phyloP scores from a whole-genome alignment of 345 rosid genomes.

The Gossypium raimondii region DNA sequence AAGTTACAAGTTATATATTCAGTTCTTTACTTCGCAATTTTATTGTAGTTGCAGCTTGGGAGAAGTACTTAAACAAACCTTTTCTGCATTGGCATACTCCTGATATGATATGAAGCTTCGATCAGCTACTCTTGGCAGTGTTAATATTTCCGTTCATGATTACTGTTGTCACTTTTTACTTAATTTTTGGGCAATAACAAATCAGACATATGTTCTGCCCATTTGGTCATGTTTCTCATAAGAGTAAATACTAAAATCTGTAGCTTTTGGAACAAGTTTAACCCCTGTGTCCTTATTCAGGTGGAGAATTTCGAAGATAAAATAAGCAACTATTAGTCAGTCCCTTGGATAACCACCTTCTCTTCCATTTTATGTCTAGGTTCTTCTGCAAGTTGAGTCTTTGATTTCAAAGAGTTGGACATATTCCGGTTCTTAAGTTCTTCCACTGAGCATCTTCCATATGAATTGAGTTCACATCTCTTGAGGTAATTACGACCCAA shows the following conservation, averaged over 20 bases:
- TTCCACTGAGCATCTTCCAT: conserved; percentile 43
- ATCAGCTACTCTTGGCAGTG: neutral
- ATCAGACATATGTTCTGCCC: neutral
- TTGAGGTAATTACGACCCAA: conserved; percentile 60
- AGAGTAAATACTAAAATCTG: neutral
- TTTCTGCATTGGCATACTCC: conserved; percentile 4
- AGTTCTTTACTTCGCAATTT: conserved; percentile 5
- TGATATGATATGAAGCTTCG: neutral
- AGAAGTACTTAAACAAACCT: neutral
- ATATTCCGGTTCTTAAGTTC: conserved; percentile 54
- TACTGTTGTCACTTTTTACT: neutral
- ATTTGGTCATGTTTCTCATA: neutral
- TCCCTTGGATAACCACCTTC: conserved; percentile 15
- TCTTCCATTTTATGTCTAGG: conserved; percentile 44
- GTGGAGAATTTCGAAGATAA: neutral
- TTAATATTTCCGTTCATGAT: neutral
- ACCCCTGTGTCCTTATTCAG: neutral
- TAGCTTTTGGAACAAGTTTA: conserved; percentile 2
- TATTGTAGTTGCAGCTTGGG: neutral
- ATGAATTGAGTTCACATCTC: conserved; percentile 63
- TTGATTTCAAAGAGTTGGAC: conserved; percentile 59
- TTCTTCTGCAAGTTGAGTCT: conserved; percentile 61
- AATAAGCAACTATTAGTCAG: too few relatives aligned
- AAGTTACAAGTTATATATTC: conserved; percentile 31
- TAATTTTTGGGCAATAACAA: neutral